Evolutionary conservation across 1,284 basidiomycete genomes (phyloP), one percentile per base, ranked within the genome.

Genomic region (Sanguinoderma infundibulare): DNA sequence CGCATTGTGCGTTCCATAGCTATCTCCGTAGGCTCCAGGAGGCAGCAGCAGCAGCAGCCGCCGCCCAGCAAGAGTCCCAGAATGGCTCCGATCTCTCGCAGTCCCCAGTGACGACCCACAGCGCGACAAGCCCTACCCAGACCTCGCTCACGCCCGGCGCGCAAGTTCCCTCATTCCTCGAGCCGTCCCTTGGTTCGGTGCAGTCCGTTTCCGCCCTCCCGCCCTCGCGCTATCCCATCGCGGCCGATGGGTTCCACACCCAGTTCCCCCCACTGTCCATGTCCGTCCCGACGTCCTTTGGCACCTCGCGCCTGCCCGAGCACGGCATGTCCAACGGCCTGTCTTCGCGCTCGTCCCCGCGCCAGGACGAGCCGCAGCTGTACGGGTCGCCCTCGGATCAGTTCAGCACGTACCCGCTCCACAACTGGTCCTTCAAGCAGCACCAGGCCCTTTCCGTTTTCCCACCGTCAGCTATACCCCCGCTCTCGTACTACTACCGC

Each of bases 1-100:
- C n/a, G 8, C 9, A 49, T 61, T 28, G 53, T 61, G n/a, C 53
- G 36, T 39, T n/a, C 39, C 10, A 14, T 22, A 92, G 91, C 55
- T 93, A 93, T 74, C 78, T 93, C 54, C 84, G 91, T 36, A 84
- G 91, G 14, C 79, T 93, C 32, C 90, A 93, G 76, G 91, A 92
- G 73, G 89, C 89, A 1, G 87, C 87, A 3, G 86, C 87, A 0
- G 87, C 87, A 0, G 82, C 86, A 58, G 67, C 80, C 75, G 62
- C 69, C 12, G 71, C 72, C 52, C 77, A 67, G 62, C 73, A 68
- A 47, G 77, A 75, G 67, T 76, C 58, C 59, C 75, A 77, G 53
- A 72, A 74, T 51, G 79, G 79, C 56, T 69, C 72, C 53, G 82
- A 83, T 28, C 61, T 75, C 12, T 72, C 80, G 26, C 73, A 76